A percentile compares a stretch with the other conserved stretches of the same genome.
These are phyloP conservation scores for Phellinidium pouzarii DNA, from an alignment of 1,284 basidiomycete genomes.

Conservation along the genomic window DNA sequence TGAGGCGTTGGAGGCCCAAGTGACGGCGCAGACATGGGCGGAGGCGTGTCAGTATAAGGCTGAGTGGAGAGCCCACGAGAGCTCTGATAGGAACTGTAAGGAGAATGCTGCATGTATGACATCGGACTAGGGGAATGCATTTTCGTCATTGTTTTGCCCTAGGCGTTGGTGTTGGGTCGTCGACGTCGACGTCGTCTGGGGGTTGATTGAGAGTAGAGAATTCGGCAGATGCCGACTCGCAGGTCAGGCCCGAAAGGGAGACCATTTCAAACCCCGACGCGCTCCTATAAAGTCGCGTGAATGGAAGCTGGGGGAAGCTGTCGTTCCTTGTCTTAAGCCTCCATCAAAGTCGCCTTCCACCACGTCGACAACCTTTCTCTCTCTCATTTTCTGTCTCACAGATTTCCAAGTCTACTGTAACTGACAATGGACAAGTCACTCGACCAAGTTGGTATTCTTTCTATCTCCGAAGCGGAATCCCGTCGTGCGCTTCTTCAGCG, in stretches of 20 bases:
- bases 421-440: conserved; percentile 76
- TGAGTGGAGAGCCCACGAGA: conserved; percentile 9
- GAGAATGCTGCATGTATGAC: conserved; percentile 17
- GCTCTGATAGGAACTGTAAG: conserved; percentile 8
- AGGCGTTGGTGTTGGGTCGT: background rate
- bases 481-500: conserved; percentile 22
- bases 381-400: background rate
- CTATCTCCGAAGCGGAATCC: conserved; percentile 19
- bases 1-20: conserved; percentile 11
- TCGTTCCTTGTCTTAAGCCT: conserved; percentile 2
- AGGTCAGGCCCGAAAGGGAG: background rate
- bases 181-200: background rate
- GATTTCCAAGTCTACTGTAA: conserved; percentile 23
- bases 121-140: conserved; percentile 10
- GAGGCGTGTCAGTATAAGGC: conserved; percentile 15
- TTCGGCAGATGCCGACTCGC: background rate
- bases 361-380: background rate
- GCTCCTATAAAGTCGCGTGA: conserved; percentile 4
- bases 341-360: conserved; percentile 3
- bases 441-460: conserved; percentile 63
- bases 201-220: background rate
- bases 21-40: conserved; percentile 17
- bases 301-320: background rate
- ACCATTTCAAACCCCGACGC: conserved; percentile 5
- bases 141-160: conserved; percentile 7